These are phyloP conservation scores for Citrus medica DNA, from an alignment of 345 rosid genomes.

Conservation along the genomic window DNA sequence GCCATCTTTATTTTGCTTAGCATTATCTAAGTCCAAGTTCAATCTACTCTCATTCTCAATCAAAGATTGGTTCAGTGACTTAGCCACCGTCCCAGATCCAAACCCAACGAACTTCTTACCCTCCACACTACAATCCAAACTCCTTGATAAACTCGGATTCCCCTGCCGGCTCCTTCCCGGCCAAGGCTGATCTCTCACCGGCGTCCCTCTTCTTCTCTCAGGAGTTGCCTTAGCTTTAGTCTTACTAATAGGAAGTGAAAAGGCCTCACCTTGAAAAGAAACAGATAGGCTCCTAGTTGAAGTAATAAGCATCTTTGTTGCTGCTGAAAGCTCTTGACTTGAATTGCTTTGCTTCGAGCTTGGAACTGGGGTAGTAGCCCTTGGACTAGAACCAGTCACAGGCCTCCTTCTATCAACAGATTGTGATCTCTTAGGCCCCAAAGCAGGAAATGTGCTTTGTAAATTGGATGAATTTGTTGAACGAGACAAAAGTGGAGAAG, in stretches of 20 bases:
- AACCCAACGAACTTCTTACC: conserved; percentile 28
- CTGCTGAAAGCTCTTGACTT: conserved; percentile 47
- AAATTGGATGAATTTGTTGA: conserved; percentile 38
- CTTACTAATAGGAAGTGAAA: conserved; percentile 84
- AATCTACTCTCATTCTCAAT: conserved; percentile 48
- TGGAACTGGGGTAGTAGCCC: conserved; percentile 34
- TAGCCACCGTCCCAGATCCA: conserved; percentile 69
- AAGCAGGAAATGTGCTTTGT: conserved; percentile 26
- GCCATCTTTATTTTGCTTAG: conserved; percentile 36
- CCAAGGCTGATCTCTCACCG: conserved; percentile 76
- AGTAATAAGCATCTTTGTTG: conserved; percentile 73
- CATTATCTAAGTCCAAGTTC: conserved; percentile 52
- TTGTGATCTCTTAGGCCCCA: conserved; percentile 67
- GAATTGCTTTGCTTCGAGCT: conserved; percentile 28
- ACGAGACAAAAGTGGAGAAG: conserved; percentile 64
- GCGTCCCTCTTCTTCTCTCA: conserved; percentile 53
- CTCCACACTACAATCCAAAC: conserved; percentile 51
- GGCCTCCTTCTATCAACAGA: conserved; percentile 78
- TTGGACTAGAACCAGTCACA: conserved; percentile 8
- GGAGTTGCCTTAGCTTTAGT: conserved; percentile 69
- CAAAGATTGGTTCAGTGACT: conserved; percentile 57
- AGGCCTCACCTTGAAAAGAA: conserved; percentile 88
- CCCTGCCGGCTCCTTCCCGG: conserved; percentile 65
- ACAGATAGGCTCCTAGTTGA: conserved; percentile 87
- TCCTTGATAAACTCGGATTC: conserved; percentile 47